Base-by-base conservation (phyloP, 176 grass and related monocot genomes). In the Aegilops bicornis region DNA sequence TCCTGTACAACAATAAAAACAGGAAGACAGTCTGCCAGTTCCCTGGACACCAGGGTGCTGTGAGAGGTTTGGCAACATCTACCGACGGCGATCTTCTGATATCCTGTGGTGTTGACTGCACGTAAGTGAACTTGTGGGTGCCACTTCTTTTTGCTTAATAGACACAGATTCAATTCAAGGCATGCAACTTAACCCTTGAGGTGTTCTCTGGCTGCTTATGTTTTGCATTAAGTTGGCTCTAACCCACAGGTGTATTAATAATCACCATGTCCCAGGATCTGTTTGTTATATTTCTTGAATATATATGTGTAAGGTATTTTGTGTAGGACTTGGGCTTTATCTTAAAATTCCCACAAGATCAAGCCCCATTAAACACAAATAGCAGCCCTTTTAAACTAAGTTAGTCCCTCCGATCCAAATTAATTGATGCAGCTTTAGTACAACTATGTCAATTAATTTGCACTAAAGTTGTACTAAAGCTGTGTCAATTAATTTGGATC, bases 61-160 rank as follows among this genome's bases (percentile, higher is more conserved):
- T 96, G 68, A 84, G 90, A 76, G 96, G 96, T 84, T 71, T 96
- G 85, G 69, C 93, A 58, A 90, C 96, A 88, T 98, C 93, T 78
- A 98, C 97, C 0, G 84, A 98, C 39, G 96, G 96, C 22, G 96
- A 91, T 82, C 85, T 94, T 89, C 93, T 98, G 8, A 63, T 98
- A 89, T 96, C 96, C n/a, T 96, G 96, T 35, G 96, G 96, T 14
- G 88, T 88, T 78, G 96, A 98, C 60, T 90, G 92, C 96, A 98
- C 88, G 96, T 96, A 90, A 89, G 96, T 88, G 70, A 32, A 15
- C 79, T 39, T 85, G 17, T 74, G 24, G 31, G 33, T 64, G 30
- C 37, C 30, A 59, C 35, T 59, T 85, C 16, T 59, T 88, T 91
- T 63, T 2, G 29, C 56, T 42, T 48, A 75, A 64, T 83, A 23